Conservation (phyloP, 2,329 filamentous ascomycete species). For the Aspergillaceae sp. region DNA sequence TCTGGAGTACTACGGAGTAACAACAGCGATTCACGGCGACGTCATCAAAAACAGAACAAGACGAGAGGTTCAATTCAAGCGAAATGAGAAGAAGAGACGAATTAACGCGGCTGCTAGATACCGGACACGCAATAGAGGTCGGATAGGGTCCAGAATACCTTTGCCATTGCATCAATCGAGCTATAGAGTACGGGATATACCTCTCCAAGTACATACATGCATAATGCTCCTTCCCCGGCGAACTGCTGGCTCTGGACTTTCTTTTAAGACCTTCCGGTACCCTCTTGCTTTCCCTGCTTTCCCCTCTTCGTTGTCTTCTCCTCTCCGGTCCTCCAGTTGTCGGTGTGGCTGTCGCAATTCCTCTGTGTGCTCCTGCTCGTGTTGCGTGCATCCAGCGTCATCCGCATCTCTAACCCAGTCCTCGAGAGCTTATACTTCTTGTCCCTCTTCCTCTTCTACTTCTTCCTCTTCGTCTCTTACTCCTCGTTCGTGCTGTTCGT, state of each 20-base stretch:
- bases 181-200: neutral
- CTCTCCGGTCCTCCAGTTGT: constrained; percentile 5
- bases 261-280: neutral
- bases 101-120: too few species aligned
- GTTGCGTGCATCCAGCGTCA: constrained; percentile 15
- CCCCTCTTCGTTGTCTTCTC: neutral
- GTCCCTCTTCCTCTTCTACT: constrained; percentile 3
- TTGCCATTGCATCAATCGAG: neutral
- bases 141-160: neutral
- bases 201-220: too few species aligned
- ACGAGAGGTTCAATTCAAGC: too few species aligned
- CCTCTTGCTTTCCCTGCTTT: neutral
- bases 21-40: too few species aligned
- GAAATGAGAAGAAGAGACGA: too few species aligned
- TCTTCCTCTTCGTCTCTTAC: constrained; percentile 1
- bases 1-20: too few species aligned
- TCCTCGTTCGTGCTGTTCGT: constrained; percentile 2
- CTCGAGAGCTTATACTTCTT: neutral
- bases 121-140: too few species aligned
- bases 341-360: constrained; percentile 16
- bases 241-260: neutral
- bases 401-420: constrained; percentile 1
- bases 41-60: too few species aligned
- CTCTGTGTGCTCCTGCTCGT: constrained; percentile 14
- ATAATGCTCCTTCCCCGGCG: neutral